Base-by-base conservation (phyloP, 441 rosid genomes). In the Corymbia calophylla region DNA sequence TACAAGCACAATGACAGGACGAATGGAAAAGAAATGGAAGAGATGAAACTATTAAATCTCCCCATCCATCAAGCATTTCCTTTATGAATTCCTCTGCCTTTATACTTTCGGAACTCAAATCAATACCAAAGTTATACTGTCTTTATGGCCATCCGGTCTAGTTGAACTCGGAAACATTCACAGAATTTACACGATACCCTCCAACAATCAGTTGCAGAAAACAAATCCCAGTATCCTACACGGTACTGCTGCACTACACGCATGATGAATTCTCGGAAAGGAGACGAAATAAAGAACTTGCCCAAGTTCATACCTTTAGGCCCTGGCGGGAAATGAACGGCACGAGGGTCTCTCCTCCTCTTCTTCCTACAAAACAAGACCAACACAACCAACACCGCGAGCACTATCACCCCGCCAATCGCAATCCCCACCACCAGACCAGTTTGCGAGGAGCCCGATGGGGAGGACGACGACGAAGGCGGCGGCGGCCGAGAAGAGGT, bases 391-490 rank as follows among this genome's bases (percentile, higher is more conserved):
- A 93, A 44, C 48, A 94, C 91, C 53, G 93, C 68, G 90, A 97
- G 90, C 80, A 95, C 14, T 31, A 87, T 95, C 88, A 96, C 93
- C 87, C 98, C 99, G 31, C 96, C 99, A 54, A 97, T 88, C 23
- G 95, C 99, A 64, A 96, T 91, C 48, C 97, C 99, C 64, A 95
- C 98, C 10, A 98, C 96, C 18, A 94, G 88, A 80, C 95, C 96
- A 11, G 96, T 93, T 31, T 97, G 92, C 70, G 94, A 70, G 29
- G 88, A 31, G 25, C 39, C 13, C 21, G 90, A 86, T 3, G 92
- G 87, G n/a, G 93, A 86, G 1, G 93, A 88, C 13, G 90, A 14
- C 35, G 86, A 25, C 16, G 88, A 87, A 39, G 91, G 6, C 9
- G 89, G 91, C 3, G 95, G 77, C 4, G 81, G 81, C 21, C 95